These are phyloP conservation scores for Ophiorrhiza pumila DNA, from an alignment of 257 asterid species.

Conservation along the genomic window DNA sequence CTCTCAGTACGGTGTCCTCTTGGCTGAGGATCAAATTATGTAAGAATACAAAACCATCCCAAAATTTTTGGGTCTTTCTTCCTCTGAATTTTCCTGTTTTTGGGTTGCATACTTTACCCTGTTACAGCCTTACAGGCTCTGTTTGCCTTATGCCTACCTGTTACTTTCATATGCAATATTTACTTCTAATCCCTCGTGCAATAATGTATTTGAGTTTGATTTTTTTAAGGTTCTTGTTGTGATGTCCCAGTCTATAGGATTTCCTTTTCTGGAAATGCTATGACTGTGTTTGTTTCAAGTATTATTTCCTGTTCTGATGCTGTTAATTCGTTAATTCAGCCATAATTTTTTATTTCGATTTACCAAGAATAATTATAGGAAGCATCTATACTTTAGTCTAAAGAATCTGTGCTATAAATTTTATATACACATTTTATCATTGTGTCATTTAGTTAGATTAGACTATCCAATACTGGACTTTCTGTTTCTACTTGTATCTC, in stretches of 20 bases:
- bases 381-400: not conserved
- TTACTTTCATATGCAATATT: not conserved
- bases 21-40: slow-evolving; percentile 65
- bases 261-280: not conserved
- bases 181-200: not conserved
- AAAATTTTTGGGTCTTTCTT: not conserved
- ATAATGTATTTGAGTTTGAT: not conserved
- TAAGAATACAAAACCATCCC: slow-evolving; percentile 32
- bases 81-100: not conserved
- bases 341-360: not conserved
- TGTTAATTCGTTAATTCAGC: not conserved
- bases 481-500: too few species aligned
- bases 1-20: slow-evolving; percentile 65
- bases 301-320: not conserved
- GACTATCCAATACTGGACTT: not conserved
- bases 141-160: slow-evolving; percentile 13
- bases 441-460: not conserved
- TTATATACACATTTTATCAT: not conserved
- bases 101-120: not conserved
- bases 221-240: not conserved
- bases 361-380: not conserved
- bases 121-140: slow-evolving; percentile 11
- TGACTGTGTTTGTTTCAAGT: not conserved
- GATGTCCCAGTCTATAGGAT: not conserved
- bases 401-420: not conserved